These are phyloP conservation scores for Prunus persica DNA, from an alignment of 306 rosid species.

Conservation along the genomic window Prunus_persica_NCBIv2 NC_034012.1:13702501-13703000, in stretches of 20 bases:
- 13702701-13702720: slow-evolving; percentile 4
- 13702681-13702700: neutral
- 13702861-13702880: slow-evolving; percentile 89
- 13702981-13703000: neutral
- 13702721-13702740: slow-evolving; percentile 14
- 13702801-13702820: slow-evolving; percentile 73
- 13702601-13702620: slow-evolving; percentile 52
- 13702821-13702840: slow-evolving; percentile 58
- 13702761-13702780: slow-evolving; percentile 12
- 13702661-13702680: neutral
- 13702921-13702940: slow-evolving; percentile 51
- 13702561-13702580: slow-evolving; percentile 73
- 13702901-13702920: slow-evolving; percentile 45
- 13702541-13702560: slow-evolving; percentile 37
- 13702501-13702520: slow-evolving; percentile 51
- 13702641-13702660: neutral
- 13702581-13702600: slow-evolving; percentile 92
- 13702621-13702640: slow-evolving; percentile 3
- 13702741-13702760: neutral
- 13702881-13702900: slow-evolving; percentile 75
- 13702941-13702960: slow-evolving; percentile 70
- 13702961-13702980: slow-evolving; percentile 50
- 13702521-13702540: slow-evolving; percentile 59
- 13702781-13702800: slow-evolving; percentile 75
- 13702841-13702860: slow-evolving; percentile 52